Percentiles rank a stretch among this genome's conserved stretches.
phyloP scores from a whole-genome alignment of 2,329 filamentous ascomycete genomes.

The Aspergillus cejpii region DNA sequence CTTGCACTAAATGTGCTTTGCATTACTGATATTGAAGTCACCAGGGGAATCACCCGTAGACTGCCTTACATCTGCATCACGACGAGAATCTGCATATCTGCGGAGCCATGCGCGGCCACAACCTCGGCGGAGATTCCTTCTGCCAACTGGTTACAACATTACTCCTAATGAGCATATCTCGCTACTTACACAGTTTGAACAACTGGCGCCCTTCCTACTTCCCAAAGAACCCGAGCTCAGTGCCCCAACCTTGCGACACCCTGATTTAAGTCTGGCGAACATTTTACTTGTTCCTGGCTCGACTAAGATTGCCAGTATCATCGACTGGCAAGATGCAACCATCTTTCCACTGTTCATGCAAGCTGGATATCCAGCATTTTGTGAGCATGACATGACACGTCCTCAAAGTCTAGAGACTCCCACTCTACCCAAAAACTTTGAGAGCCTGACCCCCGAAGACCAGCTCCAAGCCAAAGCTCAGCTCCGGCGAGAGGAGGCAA shows the following conservation, averaged over 20 bases:
- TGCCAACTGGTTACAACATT: constrained; percentile 22
- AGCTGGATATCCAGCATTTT: constrained; percentile 24
- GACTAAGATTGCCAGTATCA: constrained; percentile 22
- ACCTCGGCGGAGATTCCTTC: constrained; percentile 23
- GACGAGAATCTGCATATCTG: constrained; percentile 20
- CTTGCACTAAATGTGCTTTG: background rate
- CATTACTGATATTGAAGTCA: constrained; percentile 4
- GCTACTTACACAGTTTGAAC: constrained; percentile 21
- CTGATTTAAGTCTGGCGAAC: constrained; percentile 24
- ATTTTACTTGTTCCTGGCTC: constrained; percentile 23
- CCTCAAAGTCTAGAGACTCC: constrained; percentile 22
- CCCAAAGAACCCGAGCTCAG: constrained; percentile 8
- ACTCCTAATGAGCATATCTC: constrained; percentile 19
- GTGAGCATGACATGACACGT: constrained; percentile 20
- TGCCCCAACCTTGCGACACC: constrained; percentile 22
- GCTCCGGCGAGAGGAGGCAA: constrained; percentile 23
- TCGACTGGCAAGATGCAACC: constrained; percentile 25
- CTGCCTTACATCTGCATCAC: constrained; percentile 22
- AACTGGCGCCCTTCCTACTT: constrained; percentile 18
- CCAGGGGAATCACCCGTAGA: constrained; percentile 18
- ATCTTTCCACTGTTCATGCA: constrained; percentile 24
- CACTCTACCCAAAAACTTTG: constrained; percentile 21
- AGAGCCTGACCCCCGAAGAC: constrained; percentile 17
- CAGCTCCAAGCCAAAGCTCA: constrained; percentile 15
- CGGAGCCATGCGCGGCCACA: constrained; percentile 20